Base-by-base conservation (phyloP, 140 eudicot species). In the Senecio squalidus region DNA sequence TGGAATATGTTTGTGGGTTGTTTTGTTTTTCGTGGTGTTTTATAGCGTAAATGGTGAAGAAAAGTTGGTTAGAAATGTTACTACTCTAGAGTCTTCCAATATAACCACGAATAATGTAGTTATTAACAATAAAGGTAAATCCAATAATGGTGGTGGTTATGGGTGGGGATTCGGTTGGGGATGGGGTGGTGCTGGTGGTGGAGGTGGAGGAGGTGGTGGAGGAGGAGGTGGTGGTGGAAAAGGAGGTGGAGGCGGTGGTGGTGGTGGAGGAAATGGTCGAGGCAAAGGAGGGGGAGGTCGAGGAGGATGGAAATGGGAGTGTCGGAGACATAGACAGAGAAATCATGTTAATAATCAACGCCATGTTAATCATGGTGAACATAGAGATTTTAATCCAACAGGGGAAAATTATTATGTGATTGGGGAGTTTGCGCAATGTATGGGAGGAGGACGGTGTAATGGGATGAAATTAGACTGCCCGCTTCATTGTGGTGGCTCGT, bases 391-490 rank as follows among this genome's bases (percentile, higher is more conserved):
- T 48, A 64, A 51, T 72, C 72, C 77, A 2, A 15, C 52, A 2
- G 72, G 62, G n/a, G 74, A 54, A 39, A 78, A 53, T 14, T 79
- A 73, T 22, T 82, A 76, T 26, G 76, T 29, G 36, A 53, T 80
- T 4, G 91, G 91, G 1, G 95, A 85, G 70, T 85, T 69, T 82
- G 95, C 78, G 6, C 64, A 85, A 43, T 82, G 95, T 67, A 77
- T 71, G 80, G 80, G 74, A 10, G 61, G 36, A 38, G 91, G 87
- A 16, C 73, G 74, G 68, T 85, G 95, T 29, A 71, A 55, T 38
- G 77, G 87, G 31, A 67, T 67, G 91, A 76, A 79, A 59, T 26
- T 85, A 70, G 95, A 82, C 27, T 85, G 91, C 58, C 95, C 95
- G 0, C 84, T 85, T 44, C 95, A 85, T 22, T 85, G 95, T 34